These are phyloP conservation scores for Ogataea hybrid DNA, from an alignment of 1,139 yeast genomes.

Conservation along the genomic window DNA sequence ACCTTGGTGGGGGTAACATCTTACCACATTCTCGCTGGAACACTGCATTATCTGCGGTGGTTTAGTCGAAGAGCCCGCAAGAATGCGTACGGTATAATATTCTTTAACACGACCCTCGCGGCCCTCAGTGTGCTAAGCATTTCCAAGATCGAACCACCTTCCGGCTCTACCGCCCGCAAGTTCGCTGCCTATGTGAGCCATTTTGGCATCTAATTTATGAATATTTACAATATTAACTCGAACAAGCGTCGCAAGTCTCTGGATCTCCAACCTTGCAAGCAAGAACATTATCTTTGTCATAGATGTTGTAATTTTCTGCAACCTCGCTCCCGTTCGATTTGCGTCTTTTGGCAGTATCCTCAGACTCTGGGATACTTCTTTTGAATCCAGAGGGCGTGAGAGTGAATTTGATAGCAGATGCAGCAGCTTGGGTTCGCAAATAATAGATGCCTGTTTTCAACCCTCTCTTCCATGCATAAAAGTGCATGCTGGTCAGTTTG, in stretches of 20 bases:
- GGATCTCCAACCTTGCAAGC: conserved; percentile 40
- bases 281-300: conserved; percentile 29
- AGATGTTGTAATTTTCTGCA: conserved; percentile 14
- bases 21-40: conserved; percentile 43
- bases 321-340: neutral
- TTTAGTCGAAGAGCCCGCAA: conserved; percentile 23
- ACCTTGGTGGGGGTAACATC: conserved; percentile 29
- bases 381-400: conserved; percentile 47
- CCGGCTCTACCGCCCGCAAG: conserved; percentile 19
- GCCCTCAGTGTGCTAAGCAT: conserved; percentile 16
- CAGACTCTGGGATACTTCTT: conserved; percentile 14
- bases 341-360: conserved; percentile 1
- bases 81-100: conserved; percentile 24
- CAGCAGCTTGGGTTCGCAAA: conserved; percentile 91
- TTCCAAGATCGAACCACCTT: conserved; percentile 16
- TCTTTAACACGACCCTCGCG: conserved; percentile 16
- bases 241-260: conserved; percentile 46
- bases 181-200: conserved; percentile 15
- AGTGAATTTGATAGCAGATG: conserved; percentile 92
- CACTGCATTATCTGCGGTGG: conserved; percentile 32
- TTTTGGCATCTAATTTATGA: neutral
- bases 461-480: conserved; percentile 96
- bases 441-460: conserved; percentile 98
- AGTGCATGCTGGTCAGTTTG: conserved; percentile 94
- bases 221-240: conserved; percentile 34